A percentile compares a stretch with the other conserved stretches of the same genome.
phyloP scores from a whole-genome alignment of 148 eudicot genomes.

The Nepenthes mirabilis region DNA sequence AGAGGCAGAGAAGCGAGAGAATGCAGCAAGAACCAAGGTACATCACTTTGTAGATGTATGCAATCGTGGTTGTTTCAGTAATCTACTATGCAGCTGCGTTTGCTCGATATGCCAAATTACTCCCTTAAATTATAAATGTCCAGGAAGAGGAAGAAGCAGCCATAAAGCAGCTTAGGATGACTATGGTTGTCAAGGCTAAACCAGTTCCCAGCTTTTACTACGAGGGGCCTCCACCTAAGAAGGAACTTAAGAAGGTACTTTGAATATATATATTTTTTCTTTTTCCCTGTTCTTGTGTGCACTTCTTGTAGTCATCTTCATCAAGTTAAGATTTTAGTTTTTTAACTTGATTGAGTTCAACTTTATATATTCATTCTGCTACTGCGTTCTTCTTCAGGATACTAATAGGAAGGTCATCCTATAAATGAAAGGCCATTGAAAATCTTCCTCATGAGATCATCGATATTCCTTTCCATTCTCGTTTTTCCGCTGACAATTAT shows the following conservation, averaged over 20 bases:
- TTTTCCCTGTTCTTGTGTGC: not conserved
- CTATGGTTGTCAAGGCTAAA: slow-evolving; percentile 66
- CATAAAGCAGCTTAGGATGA: slow-evolving; percentile 71
- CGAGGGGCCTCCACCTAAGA: slow-evolving; percentile 87
- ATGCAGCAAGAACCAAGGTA: slow-evolving; percentile 88
- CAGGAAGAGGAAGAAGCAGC: slow-evolving; percentile 87
- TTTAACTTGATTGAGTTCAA: too few relatives aligned
- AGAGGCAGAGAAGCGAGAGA: slow-evolving; percentile 67
- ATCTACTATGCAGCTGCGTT: not conserved
- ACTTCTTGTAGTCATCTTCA: not conserved
- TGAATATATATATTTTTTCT: not conserved
- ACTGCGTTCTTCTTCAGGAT: too few relatives aligned
- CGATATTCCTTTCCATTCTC: too few relatives aligned
- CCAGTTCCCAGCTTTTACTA: slow-evolving; percentile 84
- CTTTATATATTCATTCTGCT: too few relatives aligned
- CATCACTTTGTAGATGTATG: slow-evolving; percentile 2
- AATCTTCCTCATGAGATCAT: too few relatives aligned
- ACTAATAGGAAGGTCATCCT: too few relatives aligned
- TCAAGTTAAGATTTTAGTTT: too few relatives aligned
- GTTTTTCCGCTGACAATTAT: too few relatives aligned
- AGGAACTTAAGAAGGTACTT: slow-evolving; percentile 83
- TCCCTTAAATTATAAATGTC: not conserved
- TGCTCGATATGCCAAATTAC: not conserved
- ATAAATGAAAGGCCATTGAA: too few relatives aligned
- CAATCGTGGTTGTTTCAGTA: not conserved